A percentile compares a stretch with the other conserved stretches of the same genome.
Evolutionary conservation across 2,329 filamentous ascomycete genomes (phyloP).

Genomic region (Biscogniauxia marginata): DNA sequence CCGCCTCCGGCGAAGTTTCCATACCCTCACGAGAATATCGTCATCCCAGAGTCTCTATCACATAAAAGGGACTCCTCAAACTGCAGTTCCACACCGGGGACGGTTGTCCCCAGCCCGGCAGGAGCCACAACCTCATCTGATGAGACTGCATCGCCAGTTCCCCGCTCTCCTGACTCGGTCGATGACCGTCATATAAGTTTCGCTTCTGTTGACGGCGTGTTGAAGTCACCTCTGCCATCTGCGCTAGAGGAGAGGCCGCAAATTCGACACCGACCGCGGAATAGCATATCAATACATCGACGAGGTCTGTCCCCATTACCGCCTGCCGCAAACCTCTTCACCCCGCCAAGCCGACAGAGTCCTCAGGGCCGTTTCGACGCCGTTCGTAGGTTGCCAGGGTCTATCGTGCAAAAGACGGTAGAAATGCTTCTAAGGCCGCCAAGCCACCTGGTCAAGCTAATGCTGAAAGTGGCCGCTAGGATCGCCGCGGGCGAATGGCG

Average conservation of each 20-base stretch:
- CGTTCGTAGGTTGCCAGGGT: slow-evolving; percentile 54
- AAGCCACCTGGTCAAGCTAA: slow-evolving; percentile 71
- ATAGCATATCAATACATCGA: slow-evolving; percentile 48
- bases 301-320: slow-evolving; percentile 67
- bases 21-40: slow-evolving; percentile 41
- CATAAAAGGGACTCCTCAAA: slow-evolving; percentile 35
- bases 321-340: slow-evolving; percentile 64
- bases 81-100: slow-evolving; percentile 33
- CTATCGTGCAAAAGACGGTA: slow-evolving; percentile 73
- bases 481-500: slow-evolving; percentile 66
- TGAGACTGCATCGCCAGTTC: slow-evolving; percentile 24
- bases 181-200: slow-evolving; percentile 5
- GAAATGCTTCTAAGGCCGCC: slow-evolving; percentile 80
- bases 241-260: slow-evolving; percentile 37
- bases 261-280: slow-evolving; percentile 54
- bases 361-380: slow-evolving; percentile 42
- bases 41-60: slow-evolving; percentile 32
- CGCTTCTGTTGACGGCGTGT: slow-evolving; percentile 2
- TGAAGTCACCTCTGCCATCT: slow-evolving; percentile 20
- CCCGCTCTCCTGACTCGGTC: slow-evolving; percentile 6
- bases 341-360: slow-evolving; percentile 41
- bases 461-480: slow-evolving; percentile 76
- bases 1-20: slow-evolving; percentile 35
- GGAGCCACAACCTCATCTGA: slow-evolving; percentile 27
- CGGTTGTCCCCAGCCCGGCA: slow-evolving; percentile 30